A percentile compares a stretch with the other conserved stretches of the same genome.
phyloP scores from a whole-genome alignment of 495 filamentous ascomycete genomes.

The Gamarada debralockiae region DNA sequence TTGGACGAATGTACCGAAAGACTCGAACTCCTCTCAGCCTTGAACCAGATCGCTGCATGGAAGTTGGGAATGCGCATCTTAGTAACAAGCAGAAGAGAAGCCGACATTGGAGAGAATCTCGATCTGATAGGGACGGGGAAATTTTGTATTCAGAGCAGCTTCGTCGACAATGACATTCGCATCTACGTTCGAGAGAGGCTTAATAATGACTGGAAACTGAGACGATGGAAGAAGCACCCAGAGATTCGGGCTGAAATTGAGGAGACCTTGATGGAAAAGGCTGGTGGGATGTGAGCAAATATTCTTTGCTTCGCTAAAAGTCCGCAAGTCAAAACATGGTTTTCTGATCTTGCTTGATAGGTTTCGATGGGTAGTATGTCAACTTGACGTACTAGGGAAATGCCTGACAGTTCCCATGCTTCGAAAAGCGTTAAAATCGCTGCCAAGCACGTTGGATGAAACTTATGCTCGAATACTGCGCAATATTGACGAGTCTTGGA shows the following conservation, averaged over 20 bases:
- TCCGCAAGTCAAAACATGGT: not conserved
- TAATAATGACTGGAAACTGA: conserved; percentile 6
- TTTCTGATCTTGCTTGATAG: conserved; percentile 1
- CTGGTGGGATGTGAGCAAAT: conserved; percentile 19
- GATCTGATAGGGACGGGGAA: not conserved
- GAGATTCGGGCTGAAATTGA: conserved; percentile 12
- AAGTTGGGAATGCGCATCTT: conserved; percentile 7
- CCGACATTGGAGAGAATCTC: conserved; percentile 11
- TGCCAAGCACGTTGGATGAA: conserved; percentile 33
- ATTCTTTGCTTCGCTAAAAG: too few species aligned
- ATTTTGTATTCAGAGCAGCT: conserved; percentile 7
- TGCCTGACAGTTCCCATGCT: conserved; percentile 25
- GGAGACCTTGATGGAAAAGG: conserved; percentile 6
- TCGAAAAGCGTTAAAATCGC: conserved; percentile 20
- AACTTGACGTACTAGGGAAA: conserved; percentile 30
- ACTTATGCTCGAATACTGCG: conserved; percentile 36
- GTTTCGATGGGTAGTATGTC: conserved; percentile 39
- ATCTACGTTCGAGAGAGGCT: conserved; percentile 19
- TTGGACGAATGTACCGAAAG: conserved; percentile 16
- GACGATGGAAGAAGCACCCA: conserved; percentile 14
- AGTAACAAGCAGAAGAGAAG: conserved; percentile 11
- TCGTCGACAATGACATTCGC: conserved; percentile 23
- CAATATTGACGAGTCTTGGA: conserved; percentile 15
- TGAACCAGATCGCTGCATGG: conserved; percentile 1
- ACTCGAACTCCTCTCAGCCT: not conserved